A percentile compares a stretch with the other conserved stretches of the same genome.
Evolutionary conservation across 1,284 basidiomycete species (phyloP).

Genomic region (Trametes hirsuta): DNA sequence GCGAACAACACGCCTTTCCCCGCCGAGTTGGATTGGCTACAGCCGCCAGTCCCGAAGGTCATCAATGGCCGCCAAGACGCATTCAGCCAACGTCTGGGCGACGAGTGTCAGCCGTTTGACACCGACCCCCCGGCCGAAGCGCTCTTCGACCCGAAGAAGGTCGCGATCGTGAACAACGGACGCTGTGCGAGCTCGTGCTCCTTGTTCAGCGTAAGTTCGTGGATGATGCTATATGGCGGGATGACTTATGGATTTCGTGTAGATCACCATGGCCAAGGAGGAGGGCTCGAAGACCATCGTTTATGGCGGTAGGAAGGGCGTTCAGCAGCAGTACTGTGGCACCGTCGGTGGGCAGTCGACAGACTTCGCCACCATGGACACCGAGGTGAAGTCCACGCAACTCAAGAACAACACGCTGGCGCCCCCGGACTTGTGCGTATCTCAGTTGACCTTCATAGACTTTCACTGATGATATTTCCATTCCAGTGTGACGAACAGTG

Average conservation of each 20-base stretch:
- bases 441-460: background rate
- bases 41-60: constrained; percentile 40
- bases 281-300: constrained; percentile 61
- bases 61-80: constrained; percentile 53
- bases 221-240: constrained; percentile 17
- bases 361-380: constrained; percentile 57
- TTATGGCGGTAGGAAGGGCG: constrained; percentile 52
- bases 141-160: constrained; percentile 56
- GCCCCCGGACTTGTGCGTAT: constrained; percentile 60
- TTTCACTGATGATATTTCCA: background rate
- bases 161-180: constrained; percentile 61
- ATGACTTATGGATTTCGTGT: background rate
- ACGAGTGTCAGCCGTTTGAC: constrained; percentile 60
- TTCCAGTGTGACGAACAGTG: constrained; percentile 50
- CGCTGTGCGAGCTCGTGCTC: constrained; percentile 59
- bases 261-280: constrained; percentile 64
- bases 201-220: constrained; percentile 51
- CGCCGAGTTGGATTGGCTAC: constrained; percentile 49
- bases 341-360: constrained; percentile 64
- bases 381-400: constrained; percentile 57
- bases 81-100: constrained; percentile 56
- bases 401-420: constrained; percentile 61
- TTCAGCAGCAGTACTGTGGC: constrained; percentile 61
- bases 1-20: constrained; percentile 51
- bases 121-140: constrained; percentile 45